Percentiles rank a stretch among this genome's conserved stretches.
These are phyloP conservation scores for Erodium trifolium DNA, from an alignment of 441 rosid species.

Conservation along the genomic window DNA sequence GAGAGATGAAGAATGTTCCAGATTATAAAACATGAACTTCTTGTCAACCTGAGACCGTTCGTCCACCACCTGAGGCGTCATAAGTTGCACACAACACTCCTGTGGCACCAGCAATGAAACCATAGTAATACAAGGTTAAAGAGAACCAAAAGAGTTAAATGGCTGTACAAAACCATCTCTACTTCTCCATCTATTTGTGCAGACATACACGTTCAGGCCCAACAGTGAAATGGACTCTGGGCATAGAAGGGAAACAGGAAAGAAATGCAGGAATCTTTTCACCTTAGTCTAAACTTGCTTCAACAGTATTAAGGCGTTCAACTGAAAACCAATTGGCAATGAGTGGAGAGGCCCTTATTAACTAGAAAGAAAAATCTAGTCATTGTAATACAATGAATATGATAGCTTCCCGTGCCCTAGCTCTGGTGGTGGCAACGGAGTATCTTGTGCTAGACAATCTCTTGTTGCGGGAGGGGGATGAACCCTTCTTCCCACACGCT, in stretches of 20 bases:
- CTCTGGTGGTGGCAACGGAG: too few relatives aligned
- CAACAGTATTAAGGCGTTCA: neutral
- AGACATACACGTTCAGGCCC: neutral
- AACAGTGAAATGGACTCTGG: too few relatives aligned
- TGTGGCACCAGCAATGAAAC: constrained; percentile 31
- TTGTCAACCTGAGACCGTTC: constrained; percentile 31
- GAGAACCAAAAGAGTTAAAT: neutral
- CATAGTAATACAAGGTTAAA: constrained; percentile 8
- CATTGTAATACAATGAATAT: too few relatives aligned
- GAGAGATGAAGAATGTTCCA: constrained; percentile 32
- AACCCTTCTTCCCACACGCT: too few relatives aligned
- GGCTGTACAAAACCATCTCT: neutral
- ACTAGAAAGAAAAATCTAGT: too few relatives aligned
- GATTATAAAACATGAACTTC: constrained; percentile 36
- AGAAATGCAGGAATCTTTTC: neutral
- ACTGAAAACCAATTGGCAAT: too few relatives aligned
- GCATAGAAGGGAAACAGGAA: too few relatives aligned
- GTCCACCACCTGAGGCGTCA: constrained; percentile 26
- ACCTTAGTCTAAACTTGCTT: neutral
- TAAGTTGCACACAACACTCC: constrained; percentile 29
- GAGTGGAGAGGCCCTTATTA: too few relatives aligned
- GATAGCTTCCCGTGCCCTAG: too few relatives aligned
- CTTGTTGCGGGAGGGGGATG: too few relatives aligned
- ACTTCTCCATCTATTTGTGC: neutral
- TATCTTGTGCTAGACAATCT: too few relatives aligned